These are phyloP conservation scores for Plasmodium fragile DNA, from an alignment of 169 alveolate species.

Conservation along the genomic window DNA sequence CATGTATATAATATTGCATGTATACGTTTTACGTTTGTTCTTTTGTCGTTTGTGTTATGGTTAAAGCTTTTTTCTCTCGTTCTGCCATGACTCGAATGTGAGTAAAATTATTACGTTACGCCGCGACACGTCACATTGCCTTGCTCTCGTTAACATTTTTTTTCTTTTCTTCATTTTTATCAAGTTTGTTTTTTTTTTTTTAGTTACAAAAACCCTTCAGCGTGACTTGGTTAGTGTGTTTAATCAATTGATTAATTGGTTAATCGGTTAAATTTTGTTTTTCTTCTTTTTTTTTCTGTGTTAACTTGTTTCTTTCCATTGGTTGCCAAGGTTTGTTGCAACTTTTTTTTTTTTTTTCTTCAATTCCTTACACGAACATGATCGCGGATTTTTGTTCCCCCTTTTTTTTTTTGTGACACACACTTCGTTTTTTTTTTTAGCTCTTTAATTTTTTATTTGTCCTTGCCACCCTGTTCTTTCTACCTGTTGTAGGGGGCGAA, in stretches of 20 bases:
- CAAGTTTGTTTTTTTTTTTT: neutral
- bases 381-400: neutral
- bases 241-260: neutral
- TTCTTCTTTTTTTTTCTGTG: constrained; percentile 17
- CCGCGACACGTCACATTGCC: neutral
- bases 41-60: neutral
- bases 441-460: neutral
- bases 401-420: neutral
- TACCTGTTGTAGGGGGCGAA: neutral
- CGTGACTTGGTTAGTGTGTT: neutral
- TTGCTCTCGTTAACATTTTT: neutral
- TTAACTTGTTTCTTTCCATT: constrained; percentile 3
- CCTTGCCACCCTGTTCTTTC: neutral
- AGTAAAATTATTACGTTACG: neutral
- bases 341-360: constrained; percentile 9
- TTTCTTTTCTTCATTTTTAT: neutral
- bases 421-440: neutral
- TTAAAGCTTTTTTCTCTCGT: neutral
- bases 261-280: neutral
- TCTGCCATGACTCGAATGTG: neutral
- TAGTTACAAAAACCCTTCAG: neutral
- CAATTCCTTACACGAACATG: neutral
- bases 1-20: neutral
- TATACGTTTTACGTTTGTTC: neutral
- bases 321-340: neutral